Conservation (phyloP, 1,139 yeast genomes). For the Kluyveromyces sp. region DNA sequence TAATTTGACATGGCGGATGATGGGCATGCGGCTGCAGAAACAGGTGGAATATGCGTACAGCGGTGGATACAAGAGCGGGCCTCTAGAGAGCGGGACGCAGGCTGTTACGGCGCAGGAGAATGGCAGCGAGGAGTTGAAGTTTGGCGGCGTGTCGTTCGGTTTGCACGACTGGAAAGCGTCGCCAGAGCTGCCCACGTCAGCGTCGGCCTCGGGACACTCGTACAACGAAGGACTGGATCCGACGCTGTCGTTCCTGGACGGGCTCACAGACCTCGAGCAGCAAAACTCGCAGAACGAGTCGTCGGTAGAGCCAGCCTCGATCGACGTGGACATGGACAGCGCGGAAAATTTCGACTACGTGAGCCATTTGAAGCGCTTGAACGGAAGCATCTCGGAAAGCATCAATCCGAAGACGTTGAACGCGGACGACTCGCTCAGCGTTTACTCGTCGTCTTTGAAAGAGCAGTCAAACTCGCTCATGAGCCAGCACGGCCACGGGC, state of each 20-base stretch:
- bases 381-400: constrained; percentile 5
- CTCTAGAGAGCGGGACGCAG: not conserved
- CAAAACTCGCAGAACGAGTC: not conserved
- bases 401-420: constrained; percentile 12
- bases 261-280: not conserved
- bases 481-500: constrained; percentile 4
- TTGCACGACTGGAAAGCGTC: constrained; percentile 4
- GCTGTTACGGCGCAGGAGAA: not conserved
- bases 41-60: constrained; percentile 10
- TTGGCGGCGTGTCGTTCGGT: constrained; percentile 3
- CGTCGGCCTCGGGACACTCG: not conserved
- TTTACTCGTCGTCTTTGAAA: constrained; percentile 6
- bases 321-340: not conserved
- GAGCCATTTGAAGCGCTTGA: constrained; percentile 11
- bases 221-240: constrained; percentile 1
- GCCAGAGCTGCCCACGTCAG: not conserved
- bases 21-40: constrained; percentile 47
- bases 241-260: constrained; percentile 4
- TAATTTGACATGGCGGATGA: constrained; percentile 80
- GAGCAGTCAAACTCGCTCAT: constrained; percentile 2
- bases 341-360: constrained; percentile 11
- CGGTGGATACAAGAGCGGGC: not conserved
- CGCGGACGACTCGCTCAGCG: constrained; percentile 3
- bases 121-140: constrained; percentile 2
- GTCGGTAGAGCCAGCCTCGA: not conserved